Conservation (phyloP, 1,284 basidiomycete species). For the Cryptococcus sp. region DNA sequence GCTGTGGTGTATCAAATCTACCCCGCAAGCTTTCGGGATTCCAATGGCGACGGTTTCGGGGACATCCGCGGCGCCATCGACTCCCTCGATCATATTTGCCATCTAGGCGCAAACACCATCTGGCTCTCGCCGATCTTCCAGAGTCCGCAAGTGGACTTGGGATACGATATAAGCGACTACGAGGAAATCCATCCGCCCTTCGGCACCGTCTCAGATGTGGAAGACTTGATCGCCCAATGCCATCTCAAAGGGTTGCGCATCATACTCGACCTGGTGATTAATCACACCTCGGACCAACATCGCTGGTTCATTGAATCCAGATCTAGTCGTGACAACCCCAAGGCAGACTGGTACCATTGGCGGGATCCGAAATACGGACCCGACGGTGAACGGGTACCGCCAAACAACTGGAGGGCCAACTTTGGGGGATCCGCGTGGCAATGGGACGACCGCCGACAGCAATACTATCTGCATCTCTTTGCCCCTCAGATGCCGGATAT, state of each 20-base stretch:
- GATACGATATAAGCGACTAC: slow-evolving; percentile 48
- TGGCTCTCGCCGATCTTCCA: slow-evolving; percentile 37
- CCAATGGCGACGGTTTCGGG: slow-evolving; percentile 47
- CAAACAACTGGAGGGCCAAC: slow-evolving; percentile 54
- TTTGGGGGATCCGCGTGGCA: slow-evolving; percentile 54
- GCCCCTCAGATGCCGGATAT: slow-evolving; percentile 48
- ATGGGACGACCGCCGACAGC: slow-evolving; percentile 53
- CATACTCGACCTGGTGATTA: slow-evolving; percentile 53
- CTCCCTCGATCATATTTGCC: slow-evolving; percentile 54
- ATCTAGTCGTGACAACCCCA: slow-evolving; percentile 38
- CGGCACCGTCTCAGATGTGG: slow-evolving; percentile 51
- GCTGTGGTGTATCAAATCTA: neutral
- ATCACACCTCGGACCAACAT: slow-evolving; percentile 50
- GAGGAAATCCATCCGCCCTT: slow-evolving; percentile 50
- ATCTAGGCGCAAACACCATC: slow-evolving; percentile 53
- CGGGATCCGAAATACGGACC: slow-evolving; percentile 37
- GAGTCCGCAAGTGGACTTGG: slow-evolving; percentile 41
- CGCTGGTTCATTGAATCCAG: slow-evolving; percentile 54
- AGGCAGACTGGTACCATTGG: slow-evolving; percentile 55
- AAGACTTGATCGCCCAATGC: slow-evolving; percentile 42
- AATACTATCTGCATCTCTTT: slow-evolving; percentile 55
- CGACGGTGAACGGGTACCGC: slow-evolving; percentile 30
- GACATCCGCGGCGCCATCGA: slow-evolving; percentile 53
- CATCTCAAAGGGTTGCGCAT: slow-evolving; percentile 47
- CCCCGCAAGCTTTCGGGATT: slow-evolving; percentile 13